Evolutionary conservation across 805 yeast genomes (phyloP).

Genomic region (Ogataea salicorniae): DNA sequence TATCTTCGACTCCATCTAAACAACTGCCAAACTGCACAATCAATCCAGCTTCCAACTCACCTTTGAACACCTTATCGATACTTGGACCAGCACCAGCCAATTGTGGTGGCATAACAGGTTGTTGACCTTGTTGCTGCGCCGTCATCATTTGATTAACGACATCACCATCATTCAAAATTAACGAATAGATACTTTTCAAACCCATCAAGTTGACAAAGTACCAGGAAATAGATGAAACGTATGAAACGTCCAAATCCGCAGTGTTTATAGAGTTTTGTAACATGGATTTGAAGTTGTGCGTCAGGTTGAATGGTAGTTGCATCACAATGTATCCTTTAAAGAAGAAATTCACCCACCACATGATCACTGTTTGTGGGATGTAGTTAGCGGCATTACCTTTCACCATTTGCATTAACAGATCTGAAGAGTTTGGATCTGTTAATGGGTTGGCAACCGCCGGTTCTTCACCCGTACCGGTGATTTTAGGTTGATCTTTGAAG

Average conservation of each 20-base stretch:
- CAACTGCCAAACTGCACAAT: slow-evolving; percentile 42
- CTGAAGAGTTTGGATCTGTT: slow-evolving; percentile 65
- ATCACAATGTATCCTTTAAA: slow-evolving; percentile 87
- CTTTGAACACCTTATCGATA: slow-evolving; percentile 55
- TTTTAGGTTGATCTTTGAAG: slow-evolving; percentile 39
- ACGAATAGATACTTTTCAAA: slow-evolving; percentile 68
- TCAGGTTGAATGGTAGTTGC: slow-evolving; percentile 88
- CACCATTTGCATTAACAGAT: slow-evolving; percentile 68
- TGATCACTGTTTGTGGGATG: slow-evolving; percentile 86
- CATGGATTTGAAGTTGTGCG: slow-evolving; percentile 87
- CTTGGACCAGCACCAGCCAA: slow-evolving; percentile 56
- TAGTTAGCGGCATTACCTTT: slow-evolving; percentile 79
- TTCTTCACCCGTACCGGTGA: slow-evolving; percentile 22
- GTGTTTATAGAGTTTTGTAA: slow-evolving; percentile 84
- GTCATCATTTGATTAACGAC: slow-evolving; percentile 41
- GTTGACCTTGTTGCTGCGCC: slow-evolving; percentile 32
- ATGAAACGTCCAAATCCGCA: slow-evolving; percentile 78
- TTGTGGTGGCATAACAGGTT: slow-evolving; percentile 26
- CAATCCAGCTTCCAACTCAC: slow-evolving; percentile 64
- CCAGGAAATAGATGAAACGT: slow-evolving; percentile 95
- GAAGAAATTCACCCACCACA: slow-evolving; percentile 95
- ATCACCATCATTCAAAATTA: slow-evolving; percentile 52
- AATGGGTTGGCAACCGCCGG: slow-evolving; percentile 53
- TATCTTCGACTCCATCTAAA: slow-evolving; percentile 55
- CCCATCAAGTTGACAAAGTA: slow-evolving; percentile 87